phyloP scores from a whole-genome alignment of 495 filamentous ascomycete species.

The Trichocladium uniseriatum region DNA sequence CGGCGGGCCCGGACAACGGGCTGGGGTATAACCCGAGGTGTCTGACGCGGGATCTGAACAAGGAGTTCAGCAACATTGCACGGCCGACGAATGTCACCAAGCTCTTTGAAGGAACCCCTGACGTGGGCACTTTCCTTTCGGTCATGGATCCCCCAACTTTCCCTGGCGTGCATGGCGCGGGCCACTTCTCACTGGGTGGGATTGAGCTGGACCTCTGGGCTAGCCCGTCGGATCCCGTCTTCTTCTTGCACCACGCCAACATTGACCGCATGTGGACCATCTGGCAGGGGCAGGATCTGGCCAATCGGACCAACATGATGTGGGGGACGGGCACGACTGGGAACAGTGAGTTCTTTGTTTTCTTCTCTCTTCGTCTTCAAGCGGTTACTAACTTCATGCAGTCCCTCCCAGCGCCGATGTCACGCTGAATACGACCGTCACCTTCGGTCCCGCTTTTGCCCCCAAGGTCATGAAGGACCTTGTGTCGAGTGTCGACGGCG shows the following conservation, averaged over 20 bases:
- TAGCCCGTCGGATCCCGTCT: slow-evolving; percentile 53
- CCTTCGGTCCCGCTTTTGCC: not conserved
- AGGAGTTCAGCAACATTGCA: no score
- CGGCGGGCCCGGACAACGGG: slow-evolving; percentile 5
- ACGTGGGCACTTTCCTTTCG: slow-evolving; percentile 10
- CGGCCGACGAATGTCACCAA: slow-evolving; percentile 13
- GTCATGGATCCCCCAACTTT: no score
- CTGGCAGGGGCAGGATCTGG: slow-evolving; percentile 47
- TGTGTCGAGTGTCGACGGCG: not conserved
- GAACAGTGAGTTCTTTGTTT: slow-evolving; percentile 8
- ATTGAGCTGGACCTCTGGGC: slow-evolving; percentile 40
- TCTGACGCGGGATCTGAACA: slow-evolving; percentile 52
- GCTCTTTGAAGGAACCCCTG: slow-evolving; percentile 12
- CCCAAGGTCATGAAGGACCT: not conserved
- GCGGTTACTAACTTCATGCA: not conserved
- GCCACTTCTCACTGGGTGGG: slow-evolving; percentile 20
- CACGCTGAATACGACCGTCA: not conserved
- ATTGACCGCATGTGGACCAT: slow-evolving; percentile 58
- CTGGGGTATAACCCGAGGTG: slow-evolving; percentile 46
- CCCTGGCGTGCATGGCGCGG: slow-evolving; percentile 16
- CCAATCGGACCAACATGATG: slow-evolving; percentile 3
- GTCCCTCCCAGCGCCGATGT: not conserved
- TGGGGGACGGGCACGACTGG: slow-evolving; percentile 6
- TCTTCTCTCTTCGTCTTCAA: not conserved
- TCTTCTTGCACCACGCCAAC: slow-evolving; percentile 55